Conservation (phyloP, 768 basidiomycete genomes). For the Leccinellum albellum region DNA sequence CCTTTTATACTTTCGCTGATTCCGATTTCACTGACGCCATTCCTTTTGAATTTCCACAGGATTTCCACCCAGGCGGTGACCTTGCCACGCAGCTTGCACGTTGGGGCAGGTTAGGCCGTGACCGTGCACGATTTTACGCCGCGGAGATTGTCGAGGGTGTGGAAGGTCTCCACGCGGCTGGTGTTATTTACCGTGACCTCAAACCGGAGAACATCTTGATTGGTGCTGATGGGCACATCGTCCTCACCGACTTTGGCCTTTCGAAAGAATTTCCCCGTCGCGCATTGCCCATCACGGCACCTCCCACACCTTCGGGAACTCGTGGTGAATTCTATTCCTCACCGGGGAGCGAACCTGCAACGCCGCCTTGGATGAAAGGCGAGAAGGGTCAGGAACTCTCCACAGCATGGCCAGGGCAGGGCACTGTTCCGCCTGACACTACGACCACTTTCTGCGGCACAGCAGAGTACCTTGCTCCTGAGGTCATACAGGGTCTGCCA, state of each 20-base stretch:
- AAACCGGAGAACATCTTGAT: slow-evolving; percentile 98
- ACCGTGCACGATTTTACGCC: slow-evolving; percentile 94
- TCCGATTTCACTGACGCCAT: slow-evolving; percentile 10
- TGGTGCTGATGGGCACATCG: slow-evolving; percentile 90
- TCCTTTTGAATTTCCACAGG: slow-evolving; percentile 39
- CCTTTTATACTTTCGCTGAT: slow-evolving; percentile 12
- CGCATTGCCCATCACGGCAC: slow-evolving; percentile 41
- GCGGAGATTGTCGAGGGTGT: slow-evolving; percentile 97
- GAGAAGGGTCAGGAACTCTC: slow-evolving; percentile 53
- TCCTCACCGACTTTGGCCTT: slow-evolving; percentile 94
- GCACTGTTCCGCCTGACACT: slow-evolving; percentile 50
- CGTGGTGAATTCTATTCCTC: slow-evolving; percentile 55
- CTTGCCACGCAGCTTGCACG: slow-evolving; percentile 95
- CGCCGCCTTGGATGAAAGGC: slow-evolving; percentile 78
- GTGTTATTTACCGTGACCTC: slow-evolving; percentile 96
- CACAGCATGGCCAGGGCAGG: slow-evolving; percentile 55
- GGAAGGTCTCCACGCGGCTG: slow-evolving; percentile 88
- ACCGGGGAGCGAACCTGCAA: slow-evolving; percentile 37
- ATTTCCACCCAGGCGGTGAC: slow-evolving; percentile 95
- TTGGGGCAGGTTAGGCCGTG: slow-evolving; percentile 90
- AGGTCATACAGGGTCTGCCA: slow-evolving; percentile 87
- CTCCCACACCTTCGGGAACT: slow-evolving; percentile 54
- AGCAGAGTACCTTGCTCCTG: slow-evolving; percentile 95
- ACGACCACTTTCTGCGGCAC: slow-evolving; percentile 93
- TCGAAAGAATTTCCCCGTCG: slow-evolving; percentile 85